These are phyloP conservation scores for Marchantia paleacea DNA, from an alignment of 225 moss, liverwort and hornwort genomes.

Conservation along the genomic window DNA sequence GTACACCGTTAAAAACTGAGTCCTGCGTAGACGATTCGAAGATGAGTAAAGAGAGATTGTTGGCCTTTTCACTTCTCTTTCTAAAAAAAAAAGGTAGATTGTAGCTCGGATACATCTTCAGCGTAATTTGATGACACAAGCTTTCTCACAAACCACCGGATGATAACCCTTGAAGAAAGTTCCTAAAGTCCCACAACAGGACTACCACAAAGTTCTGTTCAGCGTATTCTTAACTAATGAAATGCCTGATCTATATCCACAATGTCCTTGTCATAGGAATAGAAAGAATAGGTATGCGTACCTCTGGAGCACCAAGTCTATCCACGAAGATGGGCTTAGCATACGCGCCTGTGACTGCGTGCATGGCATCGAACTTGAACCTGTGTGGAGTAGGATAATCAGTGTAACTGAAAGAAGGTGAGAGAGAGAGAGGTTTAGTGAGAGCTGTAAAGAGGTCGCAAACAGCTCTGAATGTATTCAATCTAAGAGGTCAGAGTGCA, in stretches of 20 bases:
- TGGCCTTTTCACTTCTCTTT: not conserved
- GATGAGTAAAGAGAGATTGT: not conserved
- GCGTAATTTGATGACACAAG: not conserved
- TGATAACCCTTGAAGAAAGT: not conserved
- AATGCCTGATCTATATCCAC: not conserved
- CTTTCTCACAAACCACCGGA: not conserved
- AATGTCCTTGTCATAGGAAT: not conserved
- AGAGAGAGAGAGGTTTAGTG: not conserved
- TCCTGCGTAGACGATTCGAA: slow-evolving; percentile 27
- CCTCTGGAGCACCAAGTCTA: slow-evolving; percentile 64
- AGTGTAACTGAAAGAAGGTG: not conserved
- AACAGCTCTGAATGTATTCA: not conserved
- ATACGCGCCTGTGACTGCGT: slow-evolving; percentile 92
- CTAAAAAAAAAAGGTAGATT: not conserved
- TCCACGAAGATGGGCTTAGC: slow-evolving; percentile 84
- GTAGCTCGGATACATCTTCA: not conserved
- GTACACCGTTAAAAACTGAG: slow-evolving; percentile 68
- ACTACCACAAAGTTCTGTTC: not conserved
- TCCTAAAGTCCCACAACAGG: not conserved
- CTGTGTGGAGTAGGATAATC: slow-evolving; percentile 9
- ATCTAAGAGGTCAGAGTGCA: no score
- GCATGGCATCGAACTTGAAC: slow-evolving; percentile 98
- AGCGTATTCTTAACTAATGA: not conserved
- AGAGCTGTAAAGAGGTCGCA: not conserved
- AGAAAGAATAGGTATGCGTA: slow-evolving; percentile 8